Percentiles rank a stretch among this genome's conserved stretches.
Conservation (phyloP, 345 rosid species). For the Gossypium stocksii region DNA sequence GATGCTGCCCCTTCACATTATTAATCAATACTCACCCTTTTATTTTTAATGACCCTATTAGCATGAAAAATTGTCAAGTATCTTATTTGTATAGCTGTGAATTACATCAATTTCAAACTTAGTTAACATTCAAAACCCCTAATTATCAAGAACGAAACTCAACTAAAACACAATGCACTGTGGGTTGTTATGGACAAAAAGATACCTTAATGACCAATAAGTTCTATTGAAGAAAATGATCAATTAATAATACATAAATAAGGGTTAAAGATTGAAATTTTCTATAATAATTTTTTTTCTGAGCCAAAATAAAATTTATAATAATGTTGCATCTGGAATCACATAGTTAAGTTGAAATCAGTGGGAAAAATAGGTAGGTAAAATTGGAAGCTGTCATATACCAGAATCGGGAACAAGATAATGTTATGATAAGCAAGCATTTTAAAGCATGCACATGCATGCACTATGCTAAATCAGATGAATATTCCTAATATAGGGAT, state of each 20-base stretch:
- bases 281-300: no score
- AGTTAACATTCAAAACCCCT: background rate
- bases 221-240: background rate
- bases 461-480: background rate
- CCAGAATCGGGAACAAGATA: constrained; percentile 10
- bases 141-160: background rate
- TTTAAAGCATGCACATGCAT: constrained; percentile 26
- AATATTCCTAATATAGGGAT: background rate
- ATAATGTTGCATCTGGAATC: background rate
- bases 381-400: constrained; percentile 22
- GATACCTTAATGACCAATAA: background rate
- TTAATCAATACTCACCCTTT: background rate
- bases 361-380: constrained; percentile 13
- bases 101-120: background rate
- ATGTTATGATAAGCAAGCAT: constrained; percentile 5
- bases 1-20: background rate
- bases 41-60: background rate
- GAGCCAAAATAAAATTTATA: no score
- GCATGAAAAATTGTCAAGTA: background rate
- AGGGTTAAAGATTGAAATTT: background rate
- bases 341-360: background rate
- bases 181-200: background rate
- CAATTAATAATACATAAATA: background rate
- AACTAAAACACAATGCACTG: no score
- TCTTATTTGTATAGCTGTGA: background rate